Conservation (phyloP, 2,329 filamentous ascomycete genomes). For the Fusarium anguioides region DNA sequence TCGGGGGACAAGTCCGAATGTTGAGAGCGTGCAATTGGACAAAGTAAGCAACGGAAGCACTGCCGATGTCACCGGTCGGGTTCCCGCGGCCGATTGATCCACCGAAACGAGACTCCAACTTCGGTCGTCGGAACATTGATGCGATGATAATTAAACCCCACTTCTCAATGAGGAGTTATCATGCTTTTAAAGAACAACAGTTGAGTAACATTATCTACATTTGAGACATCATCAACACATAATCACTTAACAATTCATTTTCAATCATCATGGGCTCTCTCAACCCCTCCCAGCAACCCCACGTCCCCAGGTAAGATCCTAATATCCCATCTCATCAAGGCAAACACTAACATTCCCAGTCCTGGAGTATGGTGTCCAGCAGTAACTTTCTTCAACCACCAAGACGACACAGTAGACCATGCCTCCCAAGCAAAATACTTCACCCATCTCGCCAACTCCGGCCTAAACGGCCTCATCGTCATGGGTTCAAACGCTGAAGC, state of each 20-base stretch:
- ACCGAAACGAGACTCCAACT: background rate
- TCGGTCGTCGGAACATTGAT: constrained; percentile 20
- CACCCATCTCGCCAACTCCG: constrained; percentile 60
- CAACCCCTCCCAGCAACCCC: constrained; percentile 25
- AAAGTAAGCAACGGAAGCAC: background rate
- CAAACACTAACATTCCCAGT: background rate
- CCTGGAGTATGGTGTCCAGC: constrained; percentile 61
- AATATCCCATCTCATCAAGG: background rate
- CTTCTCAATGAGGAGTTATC: constrained; percentile 31
- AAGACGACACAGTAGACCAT: constrained; percentile 60
- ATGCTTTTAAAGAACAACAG: constrained; percentile 21
- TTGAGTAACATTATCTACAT: constrained; percentile 1
- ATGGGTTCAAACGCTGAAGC: constrained; percentile 67
- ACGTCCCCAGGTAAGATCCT: constrained; percentile 44
- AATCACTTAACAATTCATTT: background rate
- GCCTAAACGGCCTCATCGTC: constrained; percentile 63
- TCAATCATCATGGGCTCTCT: constrained; percentile 28
- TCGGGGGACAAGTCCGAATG: constrained; percentile 6
- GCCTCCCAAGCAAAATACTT: constrained; percentile 62
- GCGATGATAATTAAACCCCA: constrained; percentile 35
- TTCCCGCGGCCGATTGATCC: constrained; percentile 1
- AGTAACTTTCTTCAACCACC: constrained; percentile 64
- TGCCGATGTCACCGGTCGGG: constrained; percentile 11
- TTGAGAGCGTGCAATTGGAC: background rate
- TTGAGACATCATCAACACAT: background rate